Conservation (phyloP, 2,329 filamentous ascomycete species). For the Reticulascus tulasneorum region DNA sequence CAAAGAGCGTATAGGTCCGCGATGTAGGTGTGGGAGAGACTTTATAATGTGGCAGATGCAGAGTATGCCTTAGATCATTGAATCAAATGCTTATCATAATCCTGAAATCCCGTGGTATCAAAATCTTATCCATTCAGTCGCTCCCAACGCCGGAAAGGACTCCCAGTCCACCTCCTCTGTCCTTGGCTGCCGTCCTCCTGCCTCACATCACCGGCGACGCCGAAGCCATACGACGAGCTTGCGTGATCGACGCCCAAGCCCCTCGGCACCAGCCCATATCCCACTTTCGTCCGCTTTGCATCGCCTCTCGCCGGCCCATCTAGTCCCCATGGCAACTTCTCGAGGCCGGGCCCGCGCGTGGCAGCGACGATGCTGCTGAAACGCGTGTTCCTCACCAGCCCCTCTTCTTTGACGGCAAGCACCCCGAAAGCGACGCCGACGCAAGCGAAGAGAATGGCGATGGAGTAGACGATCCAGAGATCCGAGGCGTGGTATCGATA, state of each 20-base stretch:
- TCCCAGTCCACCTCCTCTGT: constrained; percentile 11
- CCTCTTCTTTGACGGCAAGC: constrained; percentile 25
- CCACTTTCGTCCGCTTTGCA: constrained; percentile 6
- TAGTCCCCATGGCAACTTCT: constrained; percentile 24
- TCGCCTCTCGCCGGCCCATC: constrained; percentile 14
- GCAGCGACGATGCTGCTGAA: constrained; percentile 36
- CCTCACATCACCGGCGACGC: constrained; percentile 24
- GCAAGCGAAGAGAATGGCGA: constrained; percentile 24
- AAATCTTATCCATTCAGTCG: too few species aligned
- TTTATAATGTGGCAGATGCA: too few species aligned
- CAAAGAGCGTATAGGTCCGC: too few species aligned
- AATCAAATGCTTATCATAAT: too few species aligned
- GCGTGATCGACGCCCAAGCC: constrained; percentile 16
- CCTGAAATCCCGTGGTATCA: too few species aligned
- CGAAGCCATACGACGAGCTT: constrained; percentile 24
- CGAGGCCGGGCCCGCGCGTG: constrained; percentile 30
- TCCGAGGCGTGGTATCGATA: constrained; percentile 23
- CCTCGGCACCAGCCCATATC: constrained; percentile 13
- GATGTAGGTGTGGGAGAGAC: too few species aligned
- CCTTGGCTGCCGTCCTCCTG: constrained; percentile 15
- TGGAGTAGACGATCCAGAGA: constrained; percentile 31
- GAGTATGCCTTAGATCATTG: too few species aligned
- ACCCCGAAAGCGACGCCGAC: constrained; percentile 24
- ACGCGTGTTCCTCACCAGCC: constrained; percentile 28
- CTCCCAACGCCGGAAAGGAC: too few species aligned